Evolutionary conservation across 441 rosid genomes (phyloP), one percentile per base, ranked within the genome.

Genomic region (Manihot esculenta): DNA sequence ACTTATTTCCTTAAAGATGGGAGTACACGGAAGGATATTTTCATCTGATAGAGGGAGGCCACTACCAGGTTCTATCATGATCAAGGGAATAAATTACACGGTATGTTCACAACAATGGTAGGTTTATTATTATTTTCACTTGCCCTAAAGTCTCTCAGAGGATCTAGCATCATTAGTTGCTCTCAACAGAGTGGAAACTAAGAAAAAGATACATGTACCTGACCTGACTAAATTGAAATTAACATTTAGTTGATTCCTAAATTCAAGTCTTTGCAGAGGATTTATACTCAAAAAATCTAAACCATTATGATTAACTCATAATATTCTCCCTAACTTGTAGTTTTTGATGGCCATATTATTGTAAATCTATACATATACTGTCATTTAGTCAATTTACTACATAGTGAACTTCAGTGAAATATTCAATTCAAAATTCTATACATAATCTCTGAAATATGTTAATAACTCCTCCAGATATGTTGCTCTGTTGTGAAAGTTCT

Each of bases 21-120:
- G 99, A 82, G 85, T 92, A 72, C 97, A 89, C 78, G 99, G 99
- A 62, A 83, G 94, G 80, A 86, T 94, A 69, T 90, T 84, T 84
- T 92, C 99, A 63, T 83, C 89, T 44, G 89, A 87, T 76, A 75
- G 79, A 58, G 94, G 94, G 80, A 89, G 84, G 81, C 96, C 98
- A 20, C 80, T 92, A 45, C 96, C 92, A 76, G 97, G 92, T 6
- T 65, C 67, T 64, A 80, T 90, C 76, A 78, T 66, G 24, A 78
- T 92, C 75, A 80, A 79, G 74, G 96, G 93, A 80, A 89, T 94
- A 72, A 86, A 94, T 81, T 85, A 88, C 81, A 87, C 87, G 79
- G 97, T 90, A 72, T 57, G 15, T 66, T 42, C 70, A 24, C 48
- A 47, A 48, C 14, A n/a, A 50, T 51, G 11, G 33, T 35, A 60